Evolutionary conservation across 2,329 filamentous ascomycete genomes (phyloP), one percentile per base, ranked within the genome.

Genomic region (Scortechinia acanthostroma): DNA sequence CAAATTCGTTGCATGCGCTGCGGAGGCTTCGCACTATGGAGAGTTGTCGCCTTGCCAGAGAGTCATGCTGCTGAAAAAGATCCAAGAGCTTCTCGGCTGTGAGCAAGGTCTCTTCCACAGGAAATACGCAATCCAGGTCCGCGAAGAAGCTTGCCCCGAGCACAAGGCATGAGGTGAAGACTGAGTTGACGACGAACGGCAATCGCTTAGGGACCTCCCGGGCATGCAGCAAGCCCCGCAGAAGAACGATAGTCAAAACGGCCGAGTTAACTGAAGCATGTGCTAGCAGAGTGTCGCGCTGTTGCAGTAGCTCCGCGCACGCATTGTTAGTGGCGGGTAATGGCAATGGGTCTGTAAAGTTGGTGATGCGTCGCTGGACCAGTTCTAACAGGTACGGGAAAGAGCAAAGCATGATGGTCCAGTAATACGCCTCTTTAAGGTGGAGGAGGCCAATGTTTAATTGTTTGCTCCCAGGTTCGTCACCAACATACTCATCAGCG

Each of bases 171-270:
- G 68, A 67, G 4, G 69, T 63, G 47, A 72, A 71, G 3, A 66
- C 60, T 2, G 65, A 66, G 43, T 71, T 72, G 3, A 71, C 65
- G 1, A 71, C 50, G 15, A 71, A 69, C 0, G 69, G 69, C 3
- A 71, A 51, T 1, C 68, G 57, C 22, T 64, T 66, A 0, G 69
- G 68, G 0, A 70, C 55, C 2, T 55, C 52, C 1, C 56, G 47
- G 2, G 57, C 59, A 1, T 51, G 52, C 3, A 62, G 48, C 1
- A 72, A 57, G 1, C 54, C 55, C 13, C 65, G 58, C 1, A 68
- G 52, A 0, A 70, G 56, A 3, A 66, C 63, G 2, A 71, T 56
- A 0, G 59, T 58, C 5, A 58, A 51, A 0, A 64, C 54, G 4
- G 61, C 61, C 3, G 61, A 63, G 45, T 64, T 58, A 1, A 63